Evolutionary conservation across 768 basidiomycete genomes (phyloP).

Genomic region (Pleurotus tuoliensis): DNA sequence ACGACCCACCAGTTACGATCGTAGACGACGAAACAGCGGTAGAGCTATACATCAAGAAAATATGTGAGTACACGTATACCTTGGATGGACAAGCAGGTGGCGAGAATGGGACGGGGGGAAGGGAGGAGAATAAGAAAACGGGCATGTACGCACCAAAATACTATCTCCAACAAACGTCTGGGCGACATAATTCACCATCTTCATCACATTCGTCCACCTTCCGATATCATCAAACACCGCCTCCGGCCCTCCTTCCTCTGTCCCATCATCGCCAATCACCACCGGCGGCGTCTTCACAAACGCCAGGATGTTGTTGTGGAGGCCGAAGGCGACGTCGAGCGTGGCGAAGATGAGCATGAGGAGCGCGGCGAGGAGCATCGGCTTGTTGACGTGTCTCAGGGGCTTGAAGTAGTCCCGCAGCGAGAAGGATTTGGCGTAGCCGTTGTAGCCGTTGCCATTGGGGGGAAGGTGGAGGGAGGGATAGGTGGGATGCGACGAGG

Average conservation of each 20-base stretch:
- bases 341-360: conserved; percentile 37
- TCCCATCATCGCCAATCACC: neutral
- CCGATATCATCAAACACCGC: conserved; percentile 30
- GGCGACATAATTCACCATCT: conserved; percentile 34
- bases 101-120: too few relatives aligned
- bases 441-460: conserved; percentile 16
- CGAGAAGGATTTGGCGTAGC: conserved; percentile 20
- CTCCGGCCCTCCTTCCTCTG: conserved; percentile 26
- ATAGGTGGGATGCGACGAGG: too few relatives aligned
- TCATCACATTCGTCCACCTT: conserved; percentile 39
- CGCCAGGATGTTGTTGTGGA: conserved; percentile 37
- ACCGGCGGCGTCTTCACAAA: conserved; percentile 21
- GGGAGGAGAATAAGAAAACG: too few relatives aligned
- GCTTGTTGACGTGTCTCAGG: conserved; percentile 20
- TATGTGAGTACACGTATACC: too few relatives aligned
- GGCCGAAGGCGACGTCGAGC: conserved; percentile 36
- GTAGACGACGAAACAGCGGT: conserved; percentile 36
- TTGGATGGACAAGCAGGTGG: too few relatives aligned
- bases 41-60: conserved; percentile 16
- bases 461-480: too few relatives aligned
- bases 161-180: conserved; percentile 41
- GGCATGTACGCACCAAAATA: conserved; percentile 28
- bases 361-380: conserved; percentile 32
- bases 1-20: conserved; percentile 27
- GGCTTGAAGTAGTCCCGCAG: neutral